phyloP scores from a whole-genome alignment of 192 early-diverging fungal genomes.

The Linnemannia schmuckeri region DNA sequence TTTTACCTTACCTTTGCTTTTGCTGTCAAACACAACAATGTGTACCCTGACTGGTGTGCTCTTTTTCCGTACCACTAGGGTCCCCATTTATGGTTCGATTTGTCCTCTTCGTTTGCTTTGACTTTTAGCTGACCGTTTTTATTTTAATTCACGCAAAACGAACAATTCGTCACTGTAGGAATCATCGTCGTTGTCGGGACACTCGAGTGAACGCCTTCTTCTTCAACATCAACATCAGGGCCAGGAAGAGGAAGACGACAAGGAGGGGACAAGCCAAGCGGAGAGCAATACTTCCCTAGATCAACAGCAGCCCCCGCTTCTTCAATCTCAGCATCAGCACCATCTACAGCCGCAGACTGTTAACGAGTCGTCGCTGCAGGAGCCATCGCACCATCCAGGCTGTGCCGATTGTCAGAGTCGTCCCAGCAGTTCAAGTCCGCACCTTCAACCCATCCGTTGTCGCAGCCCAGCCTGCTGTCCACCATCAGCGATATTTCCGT shows the following conservation, averaged over 20 bases:
- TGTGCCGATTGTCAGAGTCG: neutral
- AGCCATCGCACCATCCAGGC: constrained; percentile 1
- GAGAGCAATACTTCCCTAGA: neutral
- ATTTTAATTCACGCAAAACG: neutral
- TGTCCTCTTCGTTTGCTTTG: no score
- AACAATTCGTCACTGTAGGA: neutral
- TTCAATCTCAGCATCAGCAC: constrained; percentile 1
- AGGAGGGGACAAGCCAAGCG: neutral
- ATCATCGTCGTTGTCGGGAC: neutral
- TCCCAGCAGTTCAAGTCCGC: neutral
- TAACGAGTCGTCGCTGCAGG: neutral
- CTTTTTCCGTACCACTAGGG: neutral
- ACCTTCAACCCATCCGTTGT: neutral
- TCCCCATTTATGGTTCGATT: no score
- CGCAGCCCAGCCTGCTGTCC: neutral
- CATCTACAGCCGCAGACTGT: neutral
- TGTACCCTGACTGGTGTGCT: neutral
- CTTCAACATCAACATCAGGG: neutral
- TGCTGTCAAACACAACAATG: neutral
- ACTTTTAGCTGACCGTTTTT: neutral
- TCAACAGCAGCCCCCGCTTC: neutral
- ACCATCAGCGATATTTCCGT: neutral
- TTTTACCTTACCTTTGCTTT: neutral
- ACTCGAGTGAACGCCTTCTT: neutral
- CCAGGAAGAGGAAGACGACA: neutral